Evolutionary conservation across 2,329 filamentous ascomycete genomes (phyloP), one percentile per base, ranked within the genome.

Genomic region (Didymella pinodella): DNA sequence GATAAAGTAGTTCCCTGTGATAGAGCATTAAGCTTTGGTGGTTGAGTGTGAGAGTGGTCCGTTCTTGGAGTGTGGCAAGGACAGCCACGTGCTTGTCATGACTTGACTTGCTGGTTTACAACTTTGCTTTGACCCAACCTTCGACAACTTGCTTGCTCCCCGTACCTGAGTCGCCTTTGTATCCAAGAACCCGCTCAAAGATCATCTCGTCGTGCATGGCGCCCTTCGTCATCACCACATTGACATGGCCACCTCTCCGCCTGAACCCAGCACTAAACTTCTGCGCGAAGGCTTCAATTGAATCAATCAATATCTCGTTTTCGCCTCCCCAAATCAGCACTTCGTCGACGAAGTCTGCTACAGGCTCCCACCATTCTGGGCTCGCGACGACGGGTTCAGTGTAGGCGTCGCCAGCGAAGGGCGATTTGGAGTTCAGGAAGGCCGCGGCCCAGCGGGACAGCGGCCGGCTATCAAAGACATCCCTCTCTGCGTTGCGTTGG

Each of bases 261-360:
- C 72, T 67, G 61, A 76, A 76, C 5, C 78, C 78, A 31, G 77
- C 73, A 63, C 79, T 77, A 26, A 87, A 76, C 55, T 79, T 83
- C 46, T 74, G 70, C 22, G 77, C 78, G 62, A 87, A 82, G 20
- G 81, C 78, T 48, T 79, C 67, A 48, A 89, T 86, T 14, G 82
- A 78, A 63, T 87, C 86, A 32, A 86, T 73, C 26, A 88, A 61
- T 14, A 87, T 76, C 74, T 89, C 86, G 48, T 83, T 80, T 0
- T 77, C 81, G 0, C 86, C 87, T 1, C 77, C 83, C 62, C 82
- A 81, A 5, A 88, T 77, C 25, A 87, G 66, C 1, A 87, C 75
- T 41, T 82, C 78, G 20, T 78, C 74, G 3, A 85, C 72, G 2
- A 77, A 61, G 32, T 72, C 78, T 0, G 80, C 77, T 12, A 85